A percentile compares a stretch with the other conserved stretches of the same genome.
These are phyloP conservation scores for Melanogaster broomeanus DNA, from an alignment of 768 basidiomycete species.

Conservation along the genomic window DNA sequence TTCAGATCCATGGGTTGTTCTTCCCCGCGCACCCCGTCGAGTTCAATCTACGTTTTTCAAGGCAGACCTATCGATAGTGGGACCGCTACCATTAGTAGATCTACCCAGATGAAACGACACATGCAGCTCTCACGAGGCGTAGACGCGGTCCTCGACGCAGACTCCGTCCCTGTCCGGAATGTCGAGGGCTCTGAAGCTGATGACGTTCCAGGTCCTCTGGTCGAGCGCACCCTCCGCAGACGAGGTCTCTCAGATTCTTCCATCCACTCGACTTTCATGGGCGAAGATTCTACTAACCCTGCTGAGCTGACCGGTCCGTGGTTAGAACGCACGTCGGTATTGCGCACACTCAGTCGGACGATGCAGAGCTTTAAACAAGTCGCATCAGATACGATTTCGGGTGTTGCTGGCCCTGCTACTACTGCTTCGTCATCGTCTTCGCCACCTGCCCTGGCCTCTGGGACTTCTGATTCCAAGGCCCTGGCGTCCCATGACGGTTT, in stretches of 20 bases:
- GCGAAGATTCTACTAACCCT: background rate
- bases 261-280: constrained; percentile 80
- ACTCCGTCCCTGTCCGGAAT: constrained; percentile 21
- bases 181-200: constrained; percentile 41
- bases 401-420: constrained; percentile 10
- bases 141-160: constrained; percentile 75
- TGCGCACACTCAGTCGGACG: constrained; percentile 54
- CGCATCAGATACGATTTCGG: constrained; percentile 31
- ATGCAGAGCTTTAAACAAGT: constrained; percentile 49
- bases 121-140: constrained; percentile 60
- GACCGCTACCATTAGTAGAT: constrained; percentile 26
- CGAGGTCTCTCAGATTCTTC: constrained; percentile 92
- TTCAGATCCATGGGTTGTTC: constrained; percentile 73
- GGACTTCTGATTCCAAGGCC: constrained; percentile 1
- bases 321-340: constrained; percentile 48
- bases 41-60: constrained; percentile 25
- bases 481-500: constrained; percentile 1
- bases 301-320: constrained; percentile 24
- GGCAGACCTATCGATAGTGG: constrained; percentile 22
- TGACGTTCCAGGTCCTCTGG: constrained; percentile 51
- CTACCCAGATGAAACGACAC: constrained; percentile 15
- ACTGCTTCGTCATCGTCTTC: constrained; percentile 8
- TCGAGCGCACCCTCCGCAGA: constrained; percentile 67
- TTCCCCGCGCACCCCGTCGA: constrained; percentile 45
- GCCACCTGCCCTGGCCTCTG: constrained; percentile 5